Evolutionary conservation across 2,329 filamentous ascomycete species (phyloP).

Genomic region (Pyricularia sp.): DNA sequence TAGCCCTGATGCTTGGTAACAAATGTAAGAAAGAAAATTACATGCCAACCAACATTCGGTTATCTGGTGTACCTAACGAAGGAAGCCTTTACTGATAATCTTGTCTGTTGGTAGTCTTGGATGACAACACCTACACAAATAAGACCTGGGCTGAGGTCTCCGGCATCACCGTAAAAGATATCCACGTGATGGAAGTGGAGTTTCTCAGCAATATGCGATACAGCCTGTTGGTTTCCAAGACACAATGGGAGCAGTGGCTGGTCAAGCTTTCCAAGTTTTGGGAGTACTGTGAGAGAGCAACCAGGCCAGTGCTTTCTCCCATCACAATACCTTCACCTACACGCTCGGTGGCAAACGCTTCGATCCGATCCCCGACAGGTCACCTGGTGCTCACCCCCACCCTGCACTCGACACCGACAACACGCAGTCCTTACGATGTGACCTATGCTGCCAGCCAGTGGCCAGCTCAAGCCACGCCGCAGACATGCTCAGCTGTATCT

Average conservation of each 20-base stretch:
- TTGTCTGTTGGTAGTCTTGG: constrained; percentile 51
- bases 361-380: constrained; percentile 39
- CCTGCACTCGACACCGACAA: constrained; percentile 24
- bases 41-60: too few species aligned
- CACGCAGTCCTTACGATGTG: constrained; percentile 18
- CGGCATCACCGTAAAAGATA: constrained; percentile 84
- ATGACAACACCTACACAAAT: constrained; percentile 99
- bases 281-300: constrained; percentile 68
- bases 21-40: constrained; percentile 56
- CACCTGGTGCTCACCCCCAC: constrained; percentile 21
- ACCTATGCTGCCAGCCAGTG: neutral
- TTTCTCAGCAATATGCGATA: constrained; percentile 98
- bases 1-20: constrained; percentile 95
- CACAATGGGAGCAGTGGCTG: constrained; percentile 85
- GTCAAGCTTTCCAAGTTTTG: constrained; percentile 72
- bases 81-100: neutral
- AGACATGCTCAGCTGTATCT: constrained; percentile 37
- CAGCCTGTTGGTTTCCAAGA: constrained; percentile 75
- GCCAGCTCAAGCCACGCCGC: constrained; percentile 23
- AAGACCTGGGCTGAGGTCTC: constrained; percentile 99
- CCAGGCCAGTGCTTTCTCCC: constrained; percentile 28
- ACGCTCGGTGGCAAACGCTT: constrained; percentile 31
- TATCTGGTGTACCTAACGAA: neutral
- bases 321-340: constrained; percentile 28
- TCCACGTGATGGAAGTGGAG: constrained; percentile 99